Percentiles rank a stretch among this genome's conserved stretches.
Conservation (phyloP, 257 asterid species). For the Ajuga chamaepitys region DNA sequence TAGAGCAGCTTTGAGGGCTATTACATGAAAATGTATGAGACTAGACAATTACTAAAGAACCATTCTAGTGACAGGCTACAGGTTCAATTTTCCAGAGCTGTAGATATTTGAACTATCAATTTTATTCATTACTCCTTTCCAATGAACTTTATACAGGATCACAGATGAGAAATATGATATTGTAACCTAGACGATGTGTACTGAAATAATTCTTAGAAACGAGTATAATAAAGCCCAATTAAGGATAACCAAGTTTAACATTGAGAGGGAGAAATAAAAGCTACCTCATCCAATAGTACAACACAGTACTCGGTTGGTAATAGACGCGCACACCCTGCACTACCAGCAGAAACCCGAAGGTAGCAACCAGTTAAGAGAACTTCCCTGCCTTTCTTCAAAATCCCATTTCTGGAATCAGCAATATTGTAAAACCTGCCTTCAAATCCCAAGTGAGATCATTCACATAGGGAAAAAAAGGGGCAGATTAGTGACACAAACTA, state of each 20-base stretch:
- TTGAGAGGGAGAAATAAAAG: not conserved
- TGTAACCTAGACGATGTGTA: no score
- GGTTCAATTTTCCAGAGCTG: not conserved
- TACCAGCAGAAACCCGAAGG: slow-evolving; percentile 61
- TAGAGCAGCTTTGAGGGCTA: not conserved
- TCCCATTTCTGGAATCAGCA: slow-evolving; percentile 68
- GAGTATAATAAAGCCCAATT: not conserved
- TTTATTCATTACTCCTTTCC: not conserved
- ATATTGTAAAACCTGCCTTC: slow-evolving; percentile 69
- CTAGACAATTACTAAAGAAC: not conserved
- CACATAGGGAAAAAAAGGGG: slow-evolving; percentile 1
- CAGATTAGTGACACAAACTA: not conserved
- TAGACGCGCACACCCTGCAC: slow-evolving; percentile 53
- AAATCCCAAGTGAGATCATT: slow-evolving; percentile 25
- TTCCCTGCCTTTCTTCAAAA: slow-evolving; percentile 83
- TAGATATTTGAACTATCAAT: not conserved
- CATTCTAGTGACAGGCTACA: not conserved
- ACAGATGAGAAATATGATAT: slow-evolving; percentile 1
- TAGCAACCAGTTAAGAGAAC: slow-evolving; percentile 85
- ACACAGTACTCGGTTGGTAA: slow-evolving; percentile 87
- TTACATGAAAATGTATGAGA: not conserved
- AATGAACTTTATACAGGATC: slow-evolving; percentile 2
- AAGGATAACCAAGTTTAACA: not conserved
- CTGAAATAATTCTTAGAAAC: not conserved
- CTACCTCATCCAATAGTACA: slow-evolving; percentile 82